Conservation (phyloP, 2,329 filamentous ascomycete genomes). For the Hypoxylon sp. region DNA sequence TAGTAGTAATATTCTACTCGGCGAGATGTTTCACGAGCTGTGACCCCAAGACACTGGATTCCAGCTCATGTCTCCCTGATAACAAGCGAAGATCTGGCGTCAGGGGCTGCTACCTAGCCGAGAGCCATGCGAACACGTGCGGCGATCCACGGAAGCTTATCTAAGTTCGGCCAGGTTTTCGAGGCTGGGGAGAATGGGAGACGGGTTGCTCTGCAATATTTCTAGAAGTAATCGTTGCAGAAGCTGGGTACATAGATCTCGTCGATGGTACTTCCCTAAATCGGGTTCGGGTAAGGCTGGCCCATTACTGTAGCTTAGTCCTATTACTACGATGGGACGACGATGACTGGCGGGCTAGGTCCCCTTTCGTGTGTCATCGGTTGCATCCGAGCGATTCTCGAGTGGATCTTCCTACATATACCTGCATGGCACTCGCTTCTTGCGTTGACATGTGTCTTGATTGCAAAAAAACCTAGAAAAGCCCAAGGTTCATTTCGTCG, state of each 20-base stretch:
- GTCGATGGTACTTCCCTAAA: constrained; percentile 28
- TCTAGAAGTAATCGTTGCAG: constrained; percentile 21
- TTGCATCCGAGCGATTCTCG: constrained; percentile 24
- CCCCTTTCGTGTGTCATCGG: constrained; percentile 38
- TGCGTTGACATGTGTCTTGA: constrained; percentile 1
- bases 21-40: not conserved
- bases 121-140: not conserved
- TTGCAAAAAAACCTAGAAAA: constrained; percentile 10
- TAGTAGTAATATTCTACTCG: not conserved
- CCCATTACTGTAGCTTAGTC: constrained; percentile 32
- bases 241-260: constrained; percentile 13
- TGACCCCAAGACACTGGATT: not conserved
- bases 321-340: constrained; percentile 32
- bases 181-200: not conserved
- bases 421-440: constrained; percentile 13
- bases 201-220: not conserved
- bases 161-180: constrained; percentile 6
- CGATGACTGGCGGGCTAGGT: constrained; percentile 30
- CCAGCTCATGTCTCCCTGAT: not conserved
- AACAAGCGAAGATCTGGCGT: not conserved
- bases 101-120: not conserved
- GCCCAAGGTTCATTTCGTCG: constrained; percentile 2
- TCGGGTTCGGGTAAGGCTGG: constrained; percentile 23
- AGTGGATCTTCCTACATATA: constrained; percentile 25
- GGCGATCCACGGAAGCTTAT: not conserved